These are phyloP conservation scores for Plasmodium vivax DNA, from an alignment of 169 alveolate genomes.

Conservation along the genomic window DNA sequence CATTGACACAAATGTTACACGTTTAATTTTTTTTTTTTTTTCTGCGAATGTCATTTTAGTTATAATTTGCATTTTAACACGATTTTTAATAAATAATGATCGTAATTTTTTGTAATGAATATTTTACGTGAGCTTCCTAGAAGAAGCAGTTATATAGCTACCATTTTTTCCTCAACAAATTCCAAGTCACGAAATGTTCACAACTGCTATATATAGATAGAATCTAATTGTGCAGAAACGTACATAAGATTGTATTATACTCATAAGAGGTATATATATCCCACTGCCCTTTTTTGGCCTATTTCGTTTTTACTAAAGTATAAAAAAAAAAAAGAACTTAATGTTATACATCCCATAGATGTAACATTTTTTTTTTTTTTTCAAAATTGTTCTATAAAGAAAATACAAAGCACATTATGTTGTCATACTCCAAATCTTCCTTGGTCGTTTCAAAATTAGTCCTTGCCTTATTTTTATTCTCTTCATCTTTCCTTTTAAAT, in stretches of 20 bases:
- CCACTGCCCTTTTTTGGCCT: background rate
- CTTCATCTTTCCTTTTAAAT: background rate
- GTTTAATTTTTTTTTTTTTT: background rate
- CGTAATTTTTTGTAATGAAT: background rate
- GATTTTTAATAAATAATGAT: background rate
- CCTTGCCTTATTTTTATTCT: background rate
- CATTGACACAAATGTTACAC: background rate
- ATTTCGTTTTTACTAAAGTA: background rate
- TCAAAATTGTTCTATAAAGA: background rate
- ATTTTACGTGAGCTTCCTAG: background rate
- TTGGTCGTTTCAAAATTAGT: background rate
- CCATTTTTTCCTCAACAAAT: background rate
- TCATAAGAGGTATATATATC: background rate
- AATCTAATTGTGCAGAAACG: background rate
- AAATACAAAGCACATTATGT: background rate
- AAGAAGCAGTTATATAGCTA: background rate
- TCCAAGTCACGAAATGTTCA: background rate
- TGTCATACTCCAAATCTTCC: background rate
- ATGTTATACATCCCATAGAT: background rate
- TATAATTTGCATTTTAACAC: background rate
- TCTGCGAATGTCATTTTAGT: background rate
- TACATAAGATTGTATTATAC: background rate
- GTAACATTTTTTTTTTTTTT: background rate
- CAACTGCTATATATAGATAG: background rate
- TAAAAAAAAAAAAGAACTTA: background rate